A percentile compares a stretch with the other conserved stretches of the same genome.
phyloP scores from a whole-genome alignment of 164 flowering plant genomes.

The Vitis rotundifolia region DNA sequence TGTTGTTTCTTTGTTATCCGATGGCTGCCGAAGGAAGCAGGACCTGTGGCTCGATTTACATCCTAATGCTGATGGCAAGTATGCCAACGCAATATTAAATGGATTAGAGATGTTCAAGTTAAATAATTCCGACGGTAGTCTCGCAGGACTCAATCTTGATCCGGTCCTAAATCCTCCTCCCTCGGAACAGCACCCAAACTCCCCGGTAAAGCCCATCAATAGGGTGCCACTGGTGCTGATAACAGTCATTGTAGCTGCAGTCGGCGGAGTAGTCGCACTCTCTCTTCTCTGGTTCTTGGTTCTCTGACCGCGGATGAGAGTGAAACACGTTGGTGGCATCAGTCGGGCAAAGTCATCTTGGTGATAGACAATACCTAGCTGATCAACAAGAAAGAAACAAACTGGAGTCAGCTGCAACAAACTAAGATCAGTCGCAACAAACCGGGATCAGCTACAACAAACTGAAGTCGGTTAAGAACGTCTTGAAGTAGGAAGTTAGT shows the following conservation, averaged over 20 bases:
- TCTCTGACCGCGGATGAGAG: constrained; percentile 8
- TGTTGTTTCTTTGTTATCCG: constrained; percentile 14
- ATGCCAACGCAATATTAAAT: constrained; percentile 27
- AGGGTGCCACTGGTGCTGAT: too few species aligned
- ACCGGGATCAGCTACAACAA: too few species aligned
- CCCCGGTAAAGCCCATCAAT: too few species aligned
- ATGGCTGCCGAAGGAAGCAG: not conserved
- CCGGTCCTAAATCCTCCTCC: constrained; percentile 11
- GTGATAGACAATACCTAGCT: too few species aligned
- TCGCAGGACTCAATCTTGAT: constrained; percentile 32
- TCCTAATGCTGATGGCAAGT: not conserved
- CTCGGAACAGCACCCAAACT: too few species aligned
- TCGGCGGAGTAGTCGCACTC: constrained; percentile 6
- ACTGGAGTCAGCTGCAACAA: too few species aligned
- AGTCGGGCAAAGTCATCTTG: not conserved
- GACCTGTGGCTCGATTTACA: constrained; percentile 31
- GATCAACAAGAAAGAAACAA: too few species aligned
- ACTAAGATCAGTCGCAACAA: too few species aligned
- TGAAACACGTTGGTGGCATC: not conserved
- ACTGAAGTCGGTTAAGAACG: too few species aligned
- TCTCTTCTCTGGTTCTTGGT: constrained; percentile 3
- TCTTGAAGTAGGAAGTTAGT: too few species aligned
- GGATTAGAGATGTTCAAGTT: constrained; percentile 29
- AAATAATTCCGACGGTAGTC: constrained; percentile 9
- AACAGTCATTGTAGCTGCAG: not conserved